Percentiles rank a stretch among this genome's conserved stretches.
Evolutionary conservation across 805 yeast species (phyloP).

Genomic region (Kuraishia molischiana): DNA sequence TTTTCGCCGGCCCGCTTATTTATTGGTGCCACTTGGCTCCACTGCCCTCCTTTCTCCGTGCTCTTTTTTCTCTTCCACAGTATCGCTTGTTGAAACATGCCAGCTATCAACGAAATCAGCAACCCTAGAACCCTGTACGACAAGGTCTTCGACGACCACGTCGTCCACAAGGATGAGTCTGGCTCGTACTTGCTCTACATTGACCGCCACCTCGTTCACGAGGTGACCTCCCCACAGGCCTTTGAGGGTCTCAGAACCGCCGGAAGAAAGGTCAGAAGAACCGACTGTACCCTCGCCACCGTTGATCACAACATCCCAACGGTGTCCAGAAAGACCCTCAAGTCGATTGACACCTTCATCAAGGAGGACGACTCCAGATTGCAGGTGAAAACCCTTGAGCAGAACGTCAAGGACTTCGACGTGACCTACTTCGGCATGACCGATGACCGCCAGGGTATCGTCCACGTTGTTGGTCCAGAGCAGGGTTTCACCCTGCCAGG

Average conservation of each 20-base stretch:
- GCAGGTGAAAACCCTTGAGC: constrained; percentile 88
- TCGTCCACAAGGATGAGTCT: constrained; percentile 82
- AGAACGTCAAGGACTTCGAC: constrained; percentile 83
- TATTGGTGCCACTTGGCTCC: not conserved
- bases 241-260: constrained; percentile 91
- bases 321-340: constrained; percentile 68
- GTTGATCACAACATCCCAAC: constrained; percentile 98
- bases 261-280: constrained; percentile 81
- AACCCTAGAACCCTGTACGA: constrained; percentile 79
- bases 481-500: constrained; percentile 99
- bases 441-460: constrained; percentile 95
- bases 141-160: constrained; percentile 91
- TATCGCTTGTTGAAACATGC: constrained; percentile 11
- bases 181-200: constrained; percentile 84
- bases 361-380: constrained; percentile 85
- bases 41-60: too few relatives aligned
- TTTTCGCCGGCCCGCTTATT: not conserved
- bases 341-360: constrained; percentile 69
- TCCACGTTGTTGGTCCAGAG: constrained; percentile 97
- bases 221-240: constrained; percentile 98
- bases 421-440: constrained; percentile 92
- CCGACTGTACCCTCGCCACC: constrained; percentile 88
- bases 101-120: constrained; percentile 20
- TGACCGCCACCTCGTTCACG: constrained; percentile 96
- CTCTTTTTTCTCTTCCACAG: not conserved